Percentiles rank a stretch among this genome's conserved stretches.
phyloP scores from a whole-genome alignment of 179 eudicot genomes.

The Silene vulgaris region DNA sequence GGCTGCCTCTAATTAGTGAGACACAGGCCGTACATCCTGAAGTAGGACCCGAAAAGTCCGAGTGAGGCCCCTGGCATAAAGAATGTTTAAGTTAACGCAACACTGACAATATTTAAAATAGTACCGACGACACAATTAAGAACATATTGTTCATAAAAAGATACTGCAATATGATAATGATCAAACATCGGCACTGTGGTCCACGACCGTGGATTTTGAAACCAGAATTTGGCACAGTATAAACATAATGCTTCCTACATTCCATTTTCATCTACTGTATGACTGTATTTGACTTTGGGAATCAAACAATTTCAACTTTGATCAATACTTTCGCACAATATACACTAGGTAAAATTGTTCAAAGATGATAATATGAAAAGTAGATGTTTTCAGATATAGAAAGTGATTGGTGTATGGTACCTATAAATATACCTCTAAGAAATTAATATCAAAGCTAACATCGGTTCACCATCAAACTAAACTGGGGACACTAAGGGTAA shows the following conservation, averaged over 20 bases:
- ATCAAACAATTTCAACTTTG: no score
- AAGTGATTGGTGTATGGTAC: no score
- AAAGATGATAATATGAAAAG: no score
- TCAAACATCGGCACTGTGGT: not conserved
- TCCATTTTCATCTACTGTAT: no score
- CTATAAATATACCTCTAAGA: no score
- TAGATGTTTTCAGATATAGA: no score
- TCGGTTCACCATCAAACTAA: no score
- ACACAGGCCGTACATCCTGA: conserved; percentile 94
- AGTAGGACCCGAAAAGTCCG: conserved; percentile 90
- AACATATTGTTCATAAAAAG: conserved; percentile 3
- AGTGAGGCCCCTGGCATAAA: conserved; percentile 76
- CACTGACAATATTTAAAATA: not conserved
- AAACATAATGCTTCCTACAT: not conserved
- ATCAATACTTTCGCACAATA: no score
- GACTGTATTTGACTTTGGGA: no score
- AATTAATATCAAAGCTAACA: no score
- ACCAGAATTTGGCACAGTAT: not conserved
- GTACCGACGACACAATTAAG: not conserved
- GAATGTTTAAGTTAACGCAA: conserved; percentile 10
- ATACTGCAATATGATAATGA: not conserved
- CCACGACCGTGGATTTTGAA: not conserved
- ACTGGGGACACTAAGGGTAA: no score
- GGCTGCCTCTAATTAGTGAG: conserved; percentile 59
- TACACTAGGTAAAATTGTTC: no score